These are phyloP conservation scores for Fabrea salina DNA, from an alignment of 169 alveolate species.

Conservation along the genomic window DNA sequence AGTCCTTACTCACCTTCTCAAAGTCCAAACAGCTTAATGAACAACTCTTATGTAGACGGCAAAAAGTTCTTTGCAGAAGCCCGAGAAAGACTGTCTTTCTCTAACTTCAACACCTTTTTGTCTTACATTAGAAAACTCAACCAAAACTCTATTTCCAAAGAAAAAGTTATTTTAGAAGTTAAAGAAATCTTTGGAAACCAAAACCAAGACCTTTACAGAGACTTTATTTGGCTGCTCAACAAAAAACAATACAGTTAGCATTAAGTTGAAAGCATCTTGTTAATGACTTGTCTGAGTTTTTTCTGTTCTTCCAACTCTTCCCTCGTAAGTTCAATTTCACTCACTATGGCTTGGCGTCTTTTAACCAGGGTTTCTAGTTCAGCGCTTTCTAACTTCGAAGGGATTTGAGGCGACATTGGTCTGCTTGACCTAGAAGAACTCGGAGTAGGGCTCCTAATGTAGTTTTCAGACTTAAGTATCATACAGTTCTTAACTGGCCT, in stretches of 20 bases:
- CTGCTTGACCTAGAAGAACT: neutral
- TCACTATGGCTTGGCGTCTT: slow-evolving; percentile 14
- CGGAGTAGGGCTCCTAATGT: slow-evolving; percentile 32
- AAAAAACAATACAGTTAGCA: neutral
- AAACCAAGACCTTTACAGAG: slow-evolving; percentile 4
- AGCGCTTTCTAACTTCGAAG: slow-evolving; percentile 15
- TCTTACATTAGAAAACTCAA: neutral
- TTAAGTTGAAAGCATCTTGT: no score
- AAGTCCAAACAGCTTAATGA: neutral
- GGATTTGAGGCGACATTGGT: neutral
- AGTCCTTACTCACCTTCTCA: neutral
- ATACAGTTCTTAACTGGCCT: slow-evolving; percentile 7
- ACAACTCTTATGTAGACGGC: neutral
- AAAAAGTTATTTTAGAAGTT: slow-evolving; percentile 1
- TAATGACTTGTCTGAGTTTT: neutral
- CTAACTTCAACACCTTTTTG: neutral
- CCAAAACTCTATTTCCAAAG: slow-evolving; percentile 5
- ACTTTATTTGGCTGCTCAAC: neutral
- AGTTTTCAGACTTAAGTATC: slow-evolving; percentile 27
- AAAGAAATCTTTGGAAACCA: slow-evolving; percentile 5
- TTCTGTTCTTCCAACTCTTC: slow-evolving; percentile 24
- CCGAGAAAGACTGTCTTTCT: neutral
- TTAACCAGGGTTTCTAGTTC: neutral
- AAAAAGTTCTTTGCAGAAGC: slow-evolving; percentile 22
- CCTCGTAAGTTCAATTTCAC: slow-evolving; percentile 12